Conservation (phyloP, 2,329 filamentous ascomycete species). For the Penicillium freii region DNA sequence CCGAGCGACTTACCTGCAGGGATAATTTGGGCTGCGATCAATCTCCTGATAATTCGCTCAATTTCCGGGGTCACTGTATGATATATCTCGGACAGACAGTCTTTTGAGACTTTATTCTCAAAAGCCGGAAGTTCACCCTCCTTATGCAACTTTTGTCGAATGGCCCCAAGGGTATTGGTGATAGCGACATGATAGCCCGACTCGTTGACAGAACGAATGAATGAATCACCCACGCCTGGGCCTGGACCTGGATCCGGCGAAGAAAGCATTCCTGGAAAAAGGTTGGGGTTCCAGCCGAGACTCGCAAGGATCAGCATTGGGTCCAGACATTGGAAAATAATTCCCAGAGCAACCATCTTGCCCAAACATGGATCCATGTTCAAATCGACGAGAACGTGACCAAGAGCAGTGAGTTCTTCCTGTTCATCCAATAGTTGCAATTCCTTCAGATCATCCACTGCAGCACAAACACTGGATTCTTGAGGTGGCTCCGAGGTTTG, state of each 20-base stretch:
- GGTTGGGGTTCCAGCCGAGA: slow-evolving; percentile 31
- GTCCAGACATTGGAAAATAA: slow-evolving; percentile 54
- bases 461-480: slow-evolving; percentile 35
- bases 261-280: slow-evolving; percentile 18
- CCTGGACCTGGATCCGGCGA: background rate
- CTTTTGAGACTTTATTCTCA: background rate
- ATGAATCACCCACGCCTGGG: background rate
- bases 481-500: slow-evolving; percentile 49
- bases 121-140: background rate
- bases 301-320: slow-evolving; percentile 49
- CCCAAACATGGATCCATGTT: slow-evolving; percentile 48
- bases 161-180: slow-evolving; percentile 42
- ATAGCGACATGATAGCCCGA: slow-evolving; percentile 49
- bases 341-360: slow-evolving; percentile 52
- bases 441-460: slow-evolving; percentile 33
- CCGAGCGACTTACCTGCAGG: background rate
- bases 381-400: slow-evolving; percentile 43
- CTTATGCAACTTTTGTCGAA: background rate
- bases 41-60: background rate
- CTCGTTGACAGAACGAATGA: slow-evolving; percentile 12
- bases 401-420: slow-evolving; percentile 48
- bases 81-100: background rate
- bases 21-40: background rate
- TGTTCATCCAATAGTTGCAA: slow-evolving; percentile 46
- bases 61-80: background rate